Evolutionary conservation across 2,329 filamentous ascomycete genomes (phyloP).

Genomic region (Taxawa tesnikishii): DNA sequence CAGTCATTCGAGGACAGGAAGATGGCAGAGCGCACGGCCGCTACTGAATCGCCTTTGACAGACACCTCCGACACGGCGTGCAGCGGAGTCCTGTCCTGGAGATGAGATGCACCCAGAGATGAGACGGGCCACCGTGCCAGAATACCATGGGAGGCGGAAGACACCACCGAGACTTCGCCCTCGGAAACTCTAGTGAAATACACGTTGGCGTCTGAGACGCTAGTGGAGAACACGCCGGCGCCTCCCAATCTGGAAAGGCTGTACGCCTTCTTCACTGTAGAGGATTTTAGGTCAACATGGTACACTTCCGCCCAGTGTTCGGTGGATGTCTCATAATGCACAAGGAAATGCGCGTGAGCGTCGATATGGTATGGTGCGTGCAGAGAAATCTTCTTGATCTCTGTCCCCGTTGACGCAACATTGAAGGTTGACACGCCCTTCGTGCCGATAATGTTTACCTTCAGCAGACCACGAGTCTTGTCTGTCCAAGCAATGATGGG

Average conservation of each 20-base stretch:
- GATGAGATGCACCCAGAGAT: conserved; percentile 14
- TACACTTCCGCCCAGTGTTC: conserved; percentile 78
- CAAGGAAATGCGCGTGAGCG: conserved; percentile 69
- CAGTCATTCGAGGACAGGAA: conserved; percentile 59
- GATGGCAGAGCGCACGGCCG: conserved; percentile 66
- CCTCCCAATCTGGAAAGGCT: conserved; percentile 60
- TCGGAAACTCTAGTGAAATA: conserved; percentile 78
- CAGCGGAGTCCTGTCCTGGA: conserved; percentile 28
- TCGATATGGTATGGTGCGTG: conserved; percentile 64
- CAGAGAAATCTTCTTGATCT: conserved; percentile 44
- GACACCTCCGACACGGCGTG: conserved; percentile 75
- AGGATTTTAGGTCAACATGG: conserved; percentile 62
- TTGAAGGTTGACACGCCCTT: conserved; percentile 31
- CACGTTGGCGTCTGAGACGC: conserved; percentile 65
- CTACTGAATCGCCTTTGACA: conserved; percentile 52
- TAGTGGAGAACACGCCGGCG: conserved; percentile 65
- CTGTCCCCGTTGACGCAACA: conserved; percentile 23
- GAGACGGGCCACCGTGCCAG: conserved; percentile 62
- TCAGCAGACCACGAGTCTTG: conserved; percentile 47
- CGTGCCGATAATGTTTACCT: conserved; percentile 54
- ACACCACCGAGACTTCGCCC: conserved; percentile 60
- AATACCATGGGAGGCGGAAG: conserved; percentile 64
- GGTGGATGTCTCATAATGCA: conserved; percentile 59
- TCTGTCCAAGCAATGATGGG: conserved; percentile 69
- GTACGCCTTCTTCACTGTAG: conserved; percentile 63